Conservation (phyloP, 352 stramenopile genomes). For the Phytophthora pinifolia region DNA sequence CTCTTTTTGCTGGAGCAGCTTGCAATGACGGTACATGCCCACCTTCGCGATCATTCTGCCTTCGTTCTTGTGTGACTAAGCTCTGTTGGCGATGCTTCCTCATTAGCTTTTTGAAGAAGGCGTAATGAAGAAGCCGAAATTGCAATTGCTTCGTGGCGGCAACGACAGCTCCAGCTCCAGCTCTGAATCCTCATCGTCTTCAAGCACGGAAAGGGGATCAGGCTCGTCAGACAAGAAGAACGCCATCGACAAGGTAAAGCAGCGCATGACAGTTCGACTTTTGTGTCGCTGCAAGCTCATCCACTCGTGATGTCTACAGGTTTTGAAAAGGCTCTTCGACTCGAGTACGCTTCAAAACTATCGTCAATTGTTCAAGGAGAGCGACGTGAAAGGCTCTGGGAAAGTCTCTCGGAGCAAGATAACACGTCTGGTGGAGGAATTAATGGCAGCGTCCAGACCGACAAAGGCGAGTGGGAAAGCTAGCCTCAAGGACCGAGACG, state of each 20-base stretch:
- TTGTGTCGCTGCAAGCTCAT: not conserved
- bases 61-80: not conserved
- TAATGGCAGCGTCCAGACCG: constrained; percentile 15
- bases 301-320: constrained; percentile 13
- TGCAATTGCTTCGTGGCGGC: constrained; percentile 23
- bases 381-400: constrained; percentile 34
- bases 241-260: constrained; percentile 27
- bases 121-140: constrained; percentile 38
- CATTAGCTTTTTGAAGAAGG: constrained; percentile 65
- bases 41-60: not conserved
- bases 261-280: not conserved
- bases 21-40: constrained; percentile 48
- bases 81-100: not conserved
- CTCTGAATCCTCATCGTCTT: constrained; percentile 26
- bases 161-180: constrained; percentile 30
- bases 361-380: constrained; percentile 34
- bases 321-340: constrained; percentile 42
- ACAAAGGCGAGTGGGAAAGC: not conserved
- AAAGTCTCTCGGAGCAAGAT: constrained; percentile 46
- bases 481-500: not conserved
- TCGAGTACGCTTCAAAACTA: constrained; percentile 36
- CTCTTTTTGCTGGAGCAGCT: constrained; percentile 68
- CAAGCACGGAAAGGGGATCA: constrained; percentile 15
- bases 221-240: constrained; percentile 5
- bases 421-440: constrained; percentile 37